A percentile compares a stretch with the other conserved stretches of the same genome.
Evolutionary conservation across 1,284 basidiomycete genomes (phyloP).

Genomic region (Blastosporella zonata): DNA sequence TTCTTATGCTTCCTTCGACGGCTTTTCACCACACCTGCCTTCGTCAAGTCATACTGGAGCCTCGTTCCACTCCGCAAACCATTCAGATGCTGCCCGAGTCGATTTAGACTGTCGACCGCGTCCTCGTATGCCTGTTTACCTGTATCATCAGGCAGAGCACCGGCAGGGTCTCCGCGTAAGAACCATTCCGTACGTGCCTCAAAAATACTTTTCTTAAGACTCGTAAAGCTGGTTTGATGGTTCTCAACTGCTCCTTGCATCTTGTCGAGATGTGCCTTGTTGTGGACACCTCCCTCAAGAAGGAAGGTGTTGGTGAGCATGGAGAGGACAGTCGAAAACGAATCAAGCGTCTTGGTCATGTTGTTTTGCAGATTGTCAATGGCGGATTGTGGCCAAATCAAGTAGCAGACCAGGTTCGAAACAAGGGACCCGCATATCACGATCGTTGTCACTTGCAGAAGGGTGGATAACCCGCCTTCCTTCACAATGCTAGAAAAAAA

Average conservation of each 20-base stretch:
- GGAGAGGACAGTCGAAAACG: constrained; percentile 80
- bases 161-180: constrained; percentile 30
- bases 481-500: constrained; percentile 67
- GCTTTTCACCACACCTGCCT: constrained; percentile 55
- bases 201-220: constrained; percentile 75
- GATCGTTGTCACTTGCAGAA: constrained; percentile 75
- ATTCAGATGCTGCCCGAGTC: constrained; percentile 88
- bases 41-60: constrained; percentile 78
- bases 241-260: constrained; percentile 74
- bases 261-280: constrained; percentile 46
- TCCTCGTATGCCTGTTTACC: constrained; percentile 72
- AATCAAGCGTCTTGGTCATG: constrained; percentile 83
- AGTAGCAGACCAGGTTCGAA: constrained; percentile 82
- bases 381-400: constrained; percentile 83
- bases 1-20: constrained; percentile 35
- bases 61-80: constrained; percentile 81
- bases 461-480: constrained; percentile 79
- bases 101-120: constrained; percentile 78
- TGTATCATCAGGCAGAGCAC: constrained; percentile 29
- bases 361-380: constrained; percentile 79
- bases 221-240: constrained; percentile 86
- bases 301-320: constrained; percentile 84
- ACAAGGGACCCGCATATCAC: constrained; percentile 74
- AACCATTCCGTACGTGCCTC: constrained; percentile 87
- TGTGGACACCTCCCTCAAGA: constrained; percentile 62